phyloP scores from a whole-genome alignment of 2,329 filamentous ascomycete species.

The Phialophora macrospora region DNA sequence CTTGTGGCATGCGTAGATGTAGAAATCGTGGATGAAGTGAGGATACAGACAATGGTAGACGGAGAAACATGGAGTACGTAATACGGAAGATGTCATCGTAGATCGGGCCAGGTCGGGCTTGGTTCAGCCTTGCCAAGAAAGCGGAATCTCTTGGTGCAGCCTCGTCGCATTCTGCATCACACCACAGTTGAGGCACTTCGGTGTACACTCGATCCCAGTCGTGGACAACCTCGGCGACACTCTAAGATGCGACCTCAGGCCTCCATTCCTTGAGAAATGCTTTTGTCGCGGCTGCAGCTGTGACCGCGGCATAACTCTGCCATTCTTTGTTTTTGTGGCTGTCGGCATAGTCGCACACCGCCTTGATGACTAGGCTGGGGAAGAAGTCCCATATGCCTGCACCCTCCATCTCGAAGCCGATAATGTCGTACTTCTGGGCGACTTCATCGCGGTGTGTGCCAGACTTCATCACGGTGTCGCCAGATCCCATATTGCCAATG shows the following conservation, averaged over 20 bases:
- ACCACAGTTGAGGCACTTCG: too few relatives aligned
- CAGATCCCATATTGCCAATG: constrained; percentile 49
- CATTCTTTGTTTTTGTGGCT: constrained; percentile 32
- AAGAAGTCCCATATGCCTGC: constrained; percentile 34
- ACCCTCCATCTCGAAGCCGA: constrained; percentile 38
- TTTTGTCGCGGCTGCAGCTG: constrained; percentile 25
- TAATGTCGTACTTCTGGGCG: constrained; percentile 35
- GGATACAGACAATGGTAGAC: too few relatives aligned
- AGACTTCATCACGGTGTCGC: constrained; percentile 50
- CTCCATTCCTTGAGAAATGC: constrained; percentile 15
- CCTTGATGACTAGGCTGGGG: constrained; percentile 34
- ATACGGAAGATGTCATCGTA: too few relatives aligned
- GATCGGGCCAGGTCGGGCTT: too few relatives aligned
- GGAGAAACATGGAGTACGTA: too few relatives aligned
- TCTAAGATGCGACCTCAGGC: not conserved
- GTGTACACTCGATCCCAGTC: too few relatives aligned
- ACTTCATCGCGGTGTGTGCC: constrained; percentile 46
- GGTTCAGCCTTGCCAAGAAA: too few relatives aligned
- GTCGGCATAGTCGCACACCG: constrained; percentile 34
- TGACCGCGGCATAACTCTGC: constrained; percentile 29
- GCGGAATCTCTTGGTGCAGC: too few relatives aligned
- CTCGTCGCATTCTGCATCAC: too few relatives aligned
- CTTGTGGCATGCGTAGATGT: too few relatives aligned
- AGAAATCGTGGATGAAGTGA: too few relatives aligned
- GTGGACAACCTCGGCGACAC: too few relatives aligned